Percentiles rank a stretch among this genome's conserved stretches.
These are phyloP conservation scores for Akebia trifoliata DNA, from an alignment of 164 flowering plant genomes.

Conservation along the genomic window DNA sequence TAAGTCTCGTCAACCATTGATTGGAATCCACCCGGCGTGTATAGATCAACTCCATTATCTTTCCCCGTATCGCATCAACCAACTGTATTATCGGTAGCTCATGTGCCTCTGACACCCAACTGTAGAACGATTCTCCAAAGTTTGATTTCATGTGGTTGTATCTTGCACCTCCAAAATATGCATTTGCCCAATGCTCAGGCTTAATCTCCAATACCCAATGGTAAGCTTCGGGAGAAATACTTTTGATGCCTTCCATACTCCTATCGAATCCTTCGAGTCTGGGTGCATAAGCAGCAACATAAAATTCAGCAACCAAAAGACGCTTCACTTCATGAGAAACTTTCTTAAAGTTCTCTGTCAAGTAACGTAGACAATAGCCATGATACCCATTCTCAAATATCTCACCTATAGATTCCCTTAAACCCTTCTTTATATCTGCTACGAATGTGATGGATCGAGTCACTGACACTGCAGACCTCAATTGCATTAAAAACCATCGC, in stretches of 20 bases:
- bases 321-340: conserved; percentile 73
- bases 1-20: conserved; percentile 43
- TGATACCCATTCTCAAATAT: conserved; percentile 45
- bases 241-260: conserved; percentile 48
- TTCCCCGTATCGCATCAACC: conserved; percentile 59
- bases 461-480: conserved; percentile 34
- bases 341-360: conserved; percentile 38
- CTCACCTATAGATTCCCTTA: conserved; percentile 34
- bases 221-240: conserved; percentile 62
- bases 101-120: conserved; percentile 71
- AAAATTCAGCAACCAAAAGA: conserved; percentile 52
- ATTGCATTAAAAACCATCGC: conserved; percentile 58
- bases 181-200: conserved; percentile 76
- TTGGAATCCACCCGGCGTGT: conserved; percentile 44
- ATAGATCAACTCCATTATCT: conserved; percentile 65
- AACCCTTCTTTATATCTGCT: conserved; percentile 46
- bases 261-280: conserved; percentile 47
- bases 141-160: conserved; percentile 72
- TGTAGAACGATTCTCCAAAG: conserved; percentile 60
- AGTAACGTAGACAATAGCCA: conserved; percentile 46
- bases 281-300: conserved; percentile 61
- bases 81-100: conserved; percentile 77
- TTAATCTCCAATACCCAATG: conserved; percentile 62
- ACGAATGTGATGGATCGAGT: conserved; percentile 49
- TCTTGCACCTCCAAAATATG: conserved; percentile 62